Evolutionary conservation across 176 grass and related monocot genomes (phyloP), one percentile per base, ranked within the genome.

Genomic region (Areca catechu): DNA sequence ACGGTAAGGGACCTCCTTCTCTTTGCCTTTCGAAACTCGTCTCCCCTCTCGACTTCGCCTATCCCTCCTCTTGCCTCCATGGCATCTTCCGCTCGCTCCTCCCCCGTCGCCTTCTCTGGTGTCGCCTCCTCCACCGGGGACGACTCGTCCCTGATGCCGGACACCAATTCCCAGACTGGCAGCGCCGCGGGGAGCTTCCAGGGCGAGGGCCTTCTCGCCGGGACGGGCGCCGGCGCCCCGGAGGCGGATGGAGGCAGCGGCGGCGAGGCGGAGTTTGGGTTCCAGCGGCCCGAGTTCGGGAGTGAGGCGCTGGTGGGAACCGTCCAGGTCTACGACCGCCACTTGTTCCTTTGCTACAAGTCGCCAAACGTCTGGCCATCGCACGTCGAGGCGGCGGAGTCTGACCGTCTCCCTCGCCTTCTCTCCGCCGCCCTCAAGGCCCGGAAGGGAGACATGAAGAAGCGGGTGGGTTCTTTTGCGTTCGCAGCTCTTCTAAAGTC

Each of bases 261-360:
- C 16, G 54, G 57, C 3, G 67, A 70, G 53, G 20, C 53, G 19
- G 54, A 49, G 30, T 48, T 18, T 7, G 67, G 67, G 28, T 70
- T 70, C 20, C 54, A 58, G 20, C 19, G 67, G 30, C 20, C 67
- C 0, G 67, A 58, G 20, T 49, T 70, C 19, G 37, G 67, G 37
- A 37, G 18, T 7, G 27, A 15, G 0, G 5, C 54, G 16, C 20
- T 70, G 15, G 67, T 27, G 54, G 67, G 54, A 34, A 70, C 67
- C 16, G 67, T 70, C 30, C 67, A 70, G 16, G 19, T 0, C 54
- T 70, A 70, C 67, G 53, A 70, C 20, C 67, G 67, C 19, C 67
- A 70, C 54, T 19, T 70, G 19, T 70, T 70, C 54, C 67, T 70
- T 28, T 70, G 67, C 54, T 50, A 70, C 22, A 70, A 70, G 34